Evolutionary conservation across 305 asterid species (phyloP).

Genomic region (Solanum aculeatissimum): DNA sequence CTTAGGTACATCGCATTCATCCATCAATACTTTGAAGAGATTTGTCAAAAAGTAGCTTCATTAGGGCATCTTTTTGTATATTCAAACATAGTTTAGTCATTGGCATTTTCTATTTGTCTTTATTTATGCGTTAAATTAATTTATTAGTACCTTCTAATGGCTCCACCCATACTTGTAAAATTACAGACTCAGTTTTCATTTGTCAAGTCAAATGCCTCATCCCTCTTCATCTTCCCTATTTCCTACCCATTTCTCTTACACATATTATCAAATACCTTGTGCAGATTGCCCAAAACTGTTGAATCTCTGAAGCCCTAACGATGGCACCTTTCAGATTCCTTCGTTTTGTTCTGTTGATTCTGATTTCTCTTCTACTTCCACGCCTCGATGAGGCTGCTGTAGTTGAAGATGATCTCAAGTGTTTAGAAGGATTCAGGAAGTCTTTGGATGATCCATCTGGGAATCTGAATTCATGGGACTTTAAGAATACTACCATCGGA

Average conservation of each 20-base stretch:
- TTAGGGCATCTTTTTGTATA: neutral
- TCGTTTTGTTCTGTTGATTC: neutral
- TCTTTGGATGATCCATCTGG: conserved; percentile 47
- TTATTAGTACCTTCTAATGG: neutral
- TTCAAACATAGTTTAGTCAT: neutral
- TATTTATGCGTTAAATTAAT: neutral
- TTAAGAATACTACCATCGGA: conserved; percentile 40
- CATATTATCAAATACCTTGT: conserved; percentile 1
- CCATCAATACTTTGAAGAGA: neutral
- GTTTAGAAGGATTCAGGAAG: conserved; percentile 8
- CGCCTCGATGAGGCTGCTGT: conserved; percentile 1
- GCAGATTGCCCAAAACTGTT: neutral
- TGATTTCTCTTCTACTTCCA: neutral
- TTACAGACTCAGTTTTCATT: neutral
- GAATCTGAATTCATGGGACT: conserved; percentile 38
- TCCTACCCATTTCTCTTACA: neutral
- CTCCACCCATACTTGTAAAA: neutral
- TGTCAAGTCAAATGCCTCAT: conserved; percentile 11
- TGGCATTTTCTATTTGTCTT: neutral
- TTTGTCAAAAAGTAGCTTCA: neutral
- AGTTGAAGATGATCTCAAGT: conserved; percentile 2
- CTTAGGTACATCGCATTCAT: neutral
- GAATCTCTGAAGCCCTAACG: neutral
- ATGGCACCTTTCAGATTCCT: neutral
- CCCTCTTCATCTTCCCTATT: neutral